Evolutionary conservation across 306 rosid species (phyloP), one percentile per base, ranked within the genome.

Genomic region (Quillaja saponaria): DNA sequence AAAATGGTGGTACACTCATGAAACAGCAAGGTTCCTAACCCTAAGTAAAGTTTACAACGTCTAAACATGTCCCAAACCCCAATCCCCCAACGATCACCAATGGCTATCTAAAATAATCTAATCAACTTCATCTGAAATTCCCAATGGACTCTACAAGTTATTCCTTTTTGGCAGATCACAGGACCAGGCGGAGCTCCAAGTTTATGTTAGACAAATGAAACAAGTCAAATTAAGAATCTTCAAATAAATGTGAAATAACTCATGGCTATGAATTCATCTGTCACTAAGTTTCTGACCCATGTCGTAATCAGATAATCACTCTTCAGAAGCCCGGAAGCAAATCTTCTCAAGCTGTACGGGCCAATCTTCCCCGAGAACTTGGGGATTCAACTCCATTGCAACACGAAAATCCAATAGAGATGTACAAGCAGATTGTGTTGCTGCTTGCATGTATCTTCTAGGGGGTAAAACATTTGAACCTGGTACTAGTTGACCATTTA

Each of bases 341-440:
- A 89, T 76, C 80, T 85, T 94, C 85, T 94, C 99, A 20, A 80
- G 96, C 79, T 85, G 97, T 58, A 69, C 51, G 31, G 90, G 68
- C 96, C 91, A 87, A 72, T 94, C 91, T 33, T 81, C 82, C 46
- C 99, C 96, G 20, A 94, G 96, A 64, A 73, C 34, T 56, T 78
- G 82, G 19, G 97, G 97, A 71, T 76, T 81, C 74, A 87, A 66
- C 55, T 89, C 90, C 86, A 87, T 85, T 54, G 97, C 90, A 16
- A 79, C 67, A 57, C 61, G 80, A 40, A 94, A 89, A 64, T 94
- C 96, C 19, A 58, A 63, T 67, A 87, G 41, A 34, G 95, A 83
- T 57, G 66, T 79, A 34, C 19, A 54, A 50, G 80, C 60, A 68
- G 85, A 37, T 45, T 34, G 64, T 39, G 47, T 46, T 58, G 55